Conservation (phyloP, 371 early-diverging fungal species). For the Apophysomyces variabilis region DNA sequence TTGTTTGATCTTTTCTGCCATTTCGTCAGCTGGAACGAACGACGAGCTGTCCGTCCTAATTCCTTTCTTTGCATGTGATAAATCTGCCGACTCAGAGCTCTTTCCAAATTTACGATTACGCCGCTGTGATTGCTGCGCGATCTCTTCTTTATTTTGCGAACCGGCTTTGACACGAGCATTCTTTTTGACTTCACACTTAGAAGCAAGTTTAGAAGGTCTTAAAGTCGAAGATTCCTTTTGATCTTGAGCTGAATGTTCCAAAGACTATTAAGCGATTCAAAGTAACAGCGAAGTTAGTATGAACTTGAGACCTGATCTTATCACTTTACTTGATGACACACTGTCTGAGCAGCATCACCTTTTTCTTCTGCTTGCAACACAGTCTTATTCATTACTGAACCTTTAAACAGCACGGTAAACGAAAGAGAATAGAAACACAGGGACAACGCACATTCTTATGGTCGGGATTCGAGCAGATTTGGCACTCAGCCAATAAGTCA, state of each 20-base stretch:
- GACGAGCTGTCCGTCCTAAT: neutral
- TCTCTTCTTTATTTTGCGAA: neutral
- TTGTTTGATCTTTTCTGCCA: neutral
- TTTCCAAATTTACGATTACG: neutral
- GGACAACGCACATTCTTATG: too few relatives aligned
- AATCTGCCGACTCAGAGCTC: neutral
- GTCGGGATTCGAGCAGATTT: too few relatives aligned
- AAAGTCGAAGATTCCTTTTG: neutral
- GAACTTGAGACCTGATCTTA: neutral
- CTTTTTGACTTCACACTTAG: neutral
- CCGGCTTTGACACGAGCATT: too few relatives aligned
- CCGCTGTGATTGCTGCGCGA: neutral
- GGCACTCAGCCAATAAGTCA: too few relatives aligned
- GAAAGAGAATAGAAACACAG: neutral
- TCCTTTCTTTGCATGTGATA: neutral
- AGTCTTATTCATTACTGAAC: neutral
- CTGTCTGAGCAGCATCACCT: neutral
- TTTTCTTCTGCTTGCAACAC: neutral
- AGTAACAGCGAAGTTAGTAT: neutral
- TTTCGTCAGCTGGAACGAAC: neutral
- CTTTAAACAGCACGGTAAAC: neutral
- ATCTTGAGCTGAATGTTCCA: neutral
- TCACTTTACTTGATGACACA: neutral
- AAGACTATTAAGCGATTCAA: neutral
- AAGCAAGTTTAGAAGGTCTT: neutral